Evolutionary conservation across 2,329 filamentous ascomycete genomes (phyloP), one percentile per base, ranked within the genome.

Genomic region (Aspergillus puulaauensis): DNA sequence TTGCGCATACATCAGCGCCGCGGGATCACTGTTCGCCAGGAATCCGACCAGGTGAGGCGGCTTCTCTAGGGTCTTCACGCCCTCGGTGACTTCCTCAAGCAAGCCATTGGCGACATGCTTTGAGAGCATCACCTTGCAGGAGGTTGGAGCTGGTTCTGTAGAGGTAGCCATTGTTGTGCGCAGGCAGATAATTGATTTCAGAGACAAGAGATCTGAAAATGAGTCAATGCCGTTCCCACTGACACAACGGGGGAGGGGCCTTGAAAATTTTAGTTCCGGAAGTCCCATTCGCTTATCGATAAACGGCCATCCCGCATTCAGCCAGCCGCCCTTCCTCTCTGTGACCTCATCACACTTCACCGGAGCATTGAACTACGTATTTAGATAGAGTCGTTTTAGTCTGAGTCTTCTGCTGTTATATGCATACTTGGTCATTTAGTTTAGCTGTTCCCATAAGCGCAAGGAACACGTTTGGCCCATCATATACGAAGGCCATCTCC

Each of bases 121-220:
- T 58, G 93, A 91, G 66, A 96, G 85, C 69, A 98, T 85, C 74
- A 97, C 92, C 84, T 96, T 97, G 86, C 95, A 98, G 70, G 90
- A 73, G 37, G 75, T 60, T 21, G 70, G 68, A 21, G 66, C 60
- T 35, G 67, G 55, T 12, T 69, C 63, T 45, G 64, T 55, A 62
- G 70, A 59, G 31, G 70, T 64, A 54, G 73, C 70, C 74, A 76
- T 75, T 37, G 75, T 39, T 57, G 41, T 39, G 56, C 37, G 53
- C 59, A 17, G 27, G 51, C 33, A 37, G 41, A 37, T 52, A 17
- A 56, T 41, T 8, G 37, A 54, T 40, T 39, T 52, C 43, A 49
- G 45, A 55, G 46, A 53, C 14, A 31, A 31, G 52, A 27, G 15
- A 46, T 51, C 14, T 31, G 39, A 23, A 24, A 49, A 53, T 50